Evolutionary conservation across 1,284 basidiomycete species (phyloP).

Genomic region (Apiotrichum gamsii): DNA sequence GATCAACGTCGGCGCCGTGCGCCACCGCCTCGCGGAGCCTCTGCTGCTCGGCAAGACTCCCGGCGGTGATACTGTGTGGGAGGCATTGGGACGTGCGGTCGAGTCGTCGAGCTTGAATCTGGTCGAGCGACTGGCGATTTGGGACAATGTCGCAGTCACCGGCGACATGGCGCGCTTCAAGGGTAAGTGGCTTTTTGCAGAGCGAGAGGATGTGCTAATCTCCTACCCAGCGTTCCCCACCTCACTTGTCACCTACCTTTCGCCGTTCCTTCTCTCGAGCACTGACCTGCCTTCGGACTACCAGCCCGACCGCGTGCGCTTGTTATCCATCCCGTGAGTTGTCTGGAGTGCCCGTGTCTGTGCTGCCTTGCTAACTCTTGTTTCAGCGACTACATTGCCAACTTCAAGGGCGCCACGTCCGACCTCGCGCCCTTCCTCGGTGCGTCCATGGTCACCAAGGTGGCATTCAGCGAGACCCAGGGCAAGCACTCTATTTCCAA

Average conservation of each 20-base stretch:
- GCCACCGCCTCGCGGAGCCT: slow-evolving; percentile 85
- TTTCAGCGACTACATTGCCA: slow-evolving; percentile 71
- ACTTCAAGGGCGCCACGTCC: slow-evolving; percentile 77
- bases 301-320: slow-evolving; percentile 61
- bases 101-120: slow-evolving; percentile 30
- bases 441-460: slow-evolving; percentile 75
- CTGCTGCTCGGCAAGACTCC: slow-evolving; percentile 53
- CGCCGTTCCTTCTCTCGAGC: slow-evolving; percentile 61
- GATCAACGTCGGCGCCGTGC: slow-evolving; percentile 73
- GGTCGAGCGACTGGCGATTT: slow-evolving; percentile 62
- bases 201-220: not conserved
- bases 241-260: slow-evolving; percentile 68
- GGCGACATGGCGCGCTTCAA: slow-evolving; percentile 72
- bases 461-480: slow-evolving; percentile 35
- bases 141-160: slow-evolving; percentile 75
- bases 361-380: no score
- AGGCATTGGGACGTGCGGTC: slow-evolving; percentile 39
- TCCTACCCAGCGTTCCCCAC: slow-evolving; percentile 44
- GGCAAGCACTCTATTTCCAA: slow-evolving; percentile 45
- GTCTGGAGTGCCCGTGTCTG: fast-evolving
- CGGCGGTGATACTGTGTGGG: slow-evolving; percentile 54
- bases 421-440: slow-evolving; percentile 80
- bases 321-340: slow-evolving; percentile 61
- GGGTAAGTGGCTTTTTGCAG: slow-evolving; percentile 51
- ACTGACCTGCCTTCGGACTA: slow-evolving; percentile 51